Evolutionary conservation across 2,329 filamentous ascomycete genomes (phyloP), one percentile per base, ranked within the genome.

Genomic region (Talaromyces sp.): DNA sequence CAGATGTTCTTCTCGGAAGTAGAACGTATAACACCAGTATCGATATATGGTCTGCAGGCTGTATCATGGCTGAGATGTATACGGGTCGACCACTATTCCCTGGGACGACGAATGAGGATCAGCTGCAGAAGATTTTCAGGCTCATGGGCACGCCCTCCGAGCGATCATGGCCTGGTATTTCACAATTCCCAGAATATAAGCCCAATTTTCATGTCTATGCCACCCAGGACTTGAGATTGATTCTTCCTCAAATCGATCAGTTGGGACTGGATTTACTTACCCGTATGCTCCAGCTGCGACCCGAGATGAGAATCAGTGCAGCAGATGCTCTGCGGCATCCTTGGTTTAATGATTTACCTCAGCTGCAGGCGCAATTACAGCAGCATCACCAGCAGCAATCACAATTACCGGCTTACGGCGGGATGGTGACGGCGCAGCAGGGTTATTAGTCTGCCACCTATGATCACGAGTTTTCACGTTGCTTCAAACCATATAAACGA

Each of bases 41-140:
- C 73, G 94, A 99, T 70, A 97, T 99, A 71, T 99, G 94, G 94
- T 96, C 91, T 6, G 94, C 94, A 6, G 94, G 94, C 58, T 99
- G 94, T 75, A 99, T 99, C 80, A 97, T 99, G 94, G 94, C 94
- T 9, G 94, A 99, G 77, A 97, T 99, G 91, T 97, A 95, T 75
- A 97, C 93, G 0, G 94, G 94, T 3, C 84, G 94, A 17, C 94
- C 94, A 0, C 82, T 99, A 6, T 99, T 99, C 78, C 94, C 94
- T 0, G 94, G 94, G 59, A 99, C 94, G 1, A 97, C 94, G 37
- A 99, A 99, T 73, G 94, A 99, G 74, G 94, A 99, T 71, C 94
- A 99, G 74, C 86, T 97, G 53, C 83, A 96, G 63, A 91, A 95
- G 72, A 99, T 99, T 74, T 99, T 99, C 82, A 85, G 94, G 60